phyloP scores from a whole-genome alignment of 2,329 filamentous ascomycete species.

The Spiromastix sp. region DNA sequence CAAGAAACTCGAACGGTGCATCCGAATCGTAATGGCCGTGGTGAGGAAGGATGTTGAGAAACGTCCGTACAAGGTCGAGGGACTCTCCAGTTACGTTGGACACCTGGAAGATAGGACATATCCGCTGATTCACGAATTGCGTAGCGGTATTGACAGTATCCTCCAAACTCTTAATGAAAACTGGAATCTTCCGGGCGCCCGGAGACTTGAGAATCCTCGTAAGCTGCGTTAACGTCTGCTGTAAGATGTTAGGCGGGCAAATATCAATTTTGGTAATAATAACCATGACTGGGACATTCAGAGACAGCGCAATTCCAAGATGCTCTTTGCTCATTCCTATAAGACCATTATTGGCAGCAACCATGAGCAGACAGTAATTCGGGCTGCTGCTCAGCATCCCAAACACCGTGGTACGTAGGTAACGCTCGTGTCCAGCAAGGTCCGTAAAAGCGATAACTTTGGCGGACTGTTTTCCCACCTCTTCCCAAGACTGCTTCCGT shows the following conservation, averaged over 20 bases:
- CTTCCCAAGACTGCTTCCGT: conserved; percentile 87
- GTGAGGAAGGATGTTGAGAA: conserved; percentile 89
- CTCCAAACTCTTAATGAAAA: conserved; percentile 85
- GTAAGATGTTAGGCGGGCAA: conserved; percentile 86
- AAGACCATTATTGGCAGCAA: conserved; percentile 92
- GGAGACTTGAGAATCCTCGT: conserved; percentile 89
- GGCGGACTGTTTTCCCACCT: conserved; percentile 85
- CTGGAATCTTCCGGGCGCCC: conserved; percentile 86
- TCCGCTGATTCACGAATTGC: conserved; percentile 88
- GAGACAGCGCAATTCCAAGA: conserved; percentile 80
- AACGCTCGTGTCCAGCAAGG: conserved; percentile 88
- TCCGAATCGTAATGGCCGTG: conserved; percentile 85
- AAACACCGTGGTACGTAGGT: conserved; percentile 92
- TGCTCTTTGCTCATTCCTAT: conserved; percentile 99
- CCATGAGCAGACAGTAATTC: conserved; percentile 96
- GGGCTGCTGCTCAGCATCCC: conserved; percentile 88
- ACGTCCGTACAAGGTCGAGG: conserved; percentile 79
- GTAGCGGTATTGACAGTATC: conserved; percentile 92
- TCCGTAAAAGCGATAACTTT: conserved; percentile 98
- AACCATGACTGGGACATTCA: conserved; percentile 97
- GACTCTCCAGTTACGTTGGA: conserved; percentile 94
- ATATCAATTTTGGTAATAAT: conserved; percentile 98
- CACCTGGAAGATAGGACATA: conserved; percentile 95
- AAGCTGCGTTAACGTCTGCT: conserved; percentile 86
- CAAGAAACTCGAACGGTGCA: conserved; percentile 83